These are phyloP conservation scores for Punctularia strigosozonata DNA, from an alignment of 768 basidiomycete species.

Conservation along the genomic window DNA sequence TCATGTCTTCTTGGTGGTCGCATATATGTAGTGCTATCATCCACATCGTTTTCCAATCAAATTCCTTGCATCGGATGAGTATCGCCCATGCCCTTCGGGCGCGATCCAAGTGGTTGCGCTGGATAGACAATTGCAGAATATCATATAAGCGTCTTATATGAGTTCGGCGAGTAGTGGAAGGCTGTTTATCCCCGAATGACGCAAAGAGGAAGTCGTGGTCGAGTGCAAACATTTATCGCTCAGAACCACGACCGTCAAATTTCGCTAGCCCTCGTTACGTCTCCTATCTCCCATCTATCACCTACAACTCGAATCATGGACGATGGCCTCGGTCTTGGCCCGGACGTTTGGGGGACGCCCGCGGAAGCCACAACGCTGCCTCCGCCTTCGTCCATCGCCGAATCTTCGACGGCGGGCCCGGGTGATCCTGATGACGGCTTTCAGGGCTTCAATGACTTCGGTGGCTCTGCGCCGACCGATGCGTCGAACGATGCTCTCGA, in stretches of 20 bases:
- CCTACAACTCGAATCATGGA: not conserved
- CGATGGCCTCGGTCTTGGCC: conserved; percentile 29
- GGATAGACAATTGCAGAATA: conserved; percentile 58
- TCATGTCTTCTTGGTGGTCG: conserved; percentile 10
- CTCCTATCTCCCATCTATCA: not conserved
- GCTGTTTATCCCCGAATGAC: conserved; percentile 35
- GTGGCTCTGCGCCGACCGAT: conserved; percentile 31
- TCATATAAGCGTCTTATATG: conserved; percentile 71
- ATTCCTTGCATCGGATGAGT: conserved; percentile 65
- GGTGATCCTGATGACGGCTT: conserved; percentile 19
- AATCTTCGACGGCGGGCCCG: conserved; percentile 5
- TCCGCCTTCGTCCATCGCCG: not conserved
- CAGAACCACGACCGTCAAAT: not conserved
- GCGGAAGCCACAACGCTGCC: conserved; percentile 6
- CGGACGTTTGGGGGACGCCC: conserved; percentile 60
- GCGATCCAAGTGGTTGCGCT: conserved; percentile 48
- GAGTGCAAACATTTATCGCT: not conserved
- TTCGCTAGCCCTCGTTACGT: not conserved
- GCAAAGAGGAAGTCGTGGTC: conserved; percentile 50
- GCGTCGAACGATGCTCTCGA: conserved; percentile 32
- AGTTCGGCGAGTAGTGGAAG: conserved; percentile 47
- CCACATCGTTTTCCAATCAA: conserved; percentile 68
- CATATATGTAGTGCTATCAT: conserved; percentile 50
- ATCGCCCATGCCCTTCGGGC: conserved; percentile 67
- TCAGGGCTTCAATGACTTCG: conserved; percentile 50